Evolutionary conservation across 495 filamentous ascomycete species (phyloP).

Genomic region (Lepraria neglecta): DNA sequence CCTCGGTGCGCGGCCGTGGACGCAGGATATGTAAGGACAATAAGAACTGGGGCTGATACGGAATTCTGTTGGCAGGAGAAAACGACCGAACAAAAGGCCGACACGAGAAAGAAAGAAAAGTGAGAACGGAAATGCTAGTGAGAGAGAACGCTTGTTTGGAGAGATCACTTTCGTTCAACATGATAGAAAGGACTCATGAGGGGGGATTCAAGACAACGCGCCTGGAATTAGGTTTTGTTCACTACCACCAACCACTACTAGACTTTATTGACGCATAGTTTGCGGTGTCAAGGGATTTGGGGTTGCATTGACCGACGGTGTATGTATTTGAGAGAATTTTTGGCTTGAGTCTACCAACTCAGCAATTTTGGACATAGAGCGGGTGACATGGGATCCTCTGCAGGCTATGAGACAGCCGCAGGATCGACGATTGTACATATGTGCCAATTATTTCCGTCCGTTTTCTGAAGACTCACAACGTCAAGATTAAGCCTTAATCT

Average conservation of each 20-base stretch:
- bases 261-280: conserved; percentile 3
- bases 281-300: neutral
- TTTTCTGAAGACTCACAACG: no score
- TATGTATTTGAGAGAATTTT: neutral
- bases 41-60: neutral
- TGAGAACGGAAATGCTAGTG: neutral
- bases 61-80: neutral
- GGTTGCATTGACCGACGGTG: conserved; percentile 14
- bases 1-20: conserved; percentile 8
- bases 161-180: conserved; percentile 1
- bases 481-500: no score
- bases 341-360: neutral
- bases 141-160: neutral
- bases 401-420: neutral
- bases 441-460: neutral
- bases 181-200: neutral
- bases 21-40: neutral
- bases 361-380: neutral
- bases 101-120: neutral
- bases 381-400: neutral
- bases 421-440: conserved; percentile 2
- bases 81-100: neutral
- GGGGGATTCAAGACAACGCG: neutral
- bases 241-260: neutral
- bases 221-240: neutral